Conservation (phyloP, 345 rosid genomes). For the Microthlaspi erraticum region DNA sequence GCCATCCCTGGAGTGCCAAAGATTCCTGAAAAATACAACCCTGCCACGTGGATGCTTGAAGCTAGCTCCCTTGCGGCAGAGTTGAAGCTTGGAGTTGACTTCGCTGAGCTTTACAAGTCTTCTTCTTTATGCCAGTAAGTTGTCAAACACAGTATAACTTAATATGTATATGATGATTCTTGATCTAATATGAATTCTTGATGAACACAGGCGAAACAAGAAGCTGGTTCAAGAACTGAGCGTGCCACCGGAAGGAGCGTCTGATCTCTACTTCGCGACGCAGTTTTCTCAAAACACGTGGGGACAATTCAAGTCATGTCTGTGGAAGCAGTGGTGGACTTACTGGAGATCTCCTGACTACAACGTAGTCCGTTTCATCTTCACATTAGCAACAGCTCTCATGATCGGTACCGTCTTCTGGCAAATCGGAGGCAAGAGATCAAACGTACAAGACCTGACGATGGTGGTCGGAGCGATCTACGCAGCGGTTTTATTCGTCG, state of each 20-base stretch:
- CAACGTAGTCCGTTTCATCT: slow-evolving; percentile 58
- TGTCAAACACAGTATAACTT: background rate
- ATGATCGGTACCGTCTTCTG: slow-evolving; percentile 67
- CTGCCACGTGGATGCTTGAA: slow-evolving; percentile 93
- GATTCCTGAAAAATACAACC: slow-evolving; percentile 76
- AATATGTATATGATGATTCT: too few relatives aligned
- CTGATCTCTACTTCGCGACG: slow-evolving; percentile 57
- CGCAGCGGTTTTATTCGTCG: slow-evolving; percentile 58
- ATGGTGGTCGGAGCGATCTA: slow-evolving; percentile 78
- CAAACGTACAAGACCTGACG: slow-evolving; percentile 50
- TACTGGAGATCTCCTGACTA: slow-evolving; percentile 82
- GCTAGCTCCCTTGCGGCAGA: slow-evolving; percentile 82
- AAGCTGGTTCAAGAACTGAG: slow-evolving; percentile 57
- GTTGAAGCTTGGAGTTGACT: slow-evolving; percentile 70
- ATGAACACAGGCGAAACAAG: slow-evolving; percentile 58
- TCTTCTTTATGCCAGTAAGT: slow-evolving; percentile 68
- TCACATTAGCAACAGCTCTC: slow-evolving; percentile 59
- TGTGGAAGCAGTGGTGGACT: slow-evolving; percentile 83
- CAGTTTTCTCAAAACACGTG: slow-evolving; percentile 59
- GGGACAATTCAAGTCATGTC: slow-evolving; percentile 70
- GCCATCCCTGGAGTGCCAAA: slow-evolving; percentile 70
- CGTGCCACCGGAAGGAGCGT: slow-evolving; percentile 55
- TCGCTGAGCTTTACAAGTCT: slow-evolving; percentile 65
- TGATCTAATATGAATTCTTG: background rate
- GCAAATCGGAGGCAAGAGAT: slow-evolving; percentile 61